Base-by-base conservation (phyloP, 2,329 filamentous ascomycete genomes). In the Neophaeococcomyces mojaviensis region DNA sequence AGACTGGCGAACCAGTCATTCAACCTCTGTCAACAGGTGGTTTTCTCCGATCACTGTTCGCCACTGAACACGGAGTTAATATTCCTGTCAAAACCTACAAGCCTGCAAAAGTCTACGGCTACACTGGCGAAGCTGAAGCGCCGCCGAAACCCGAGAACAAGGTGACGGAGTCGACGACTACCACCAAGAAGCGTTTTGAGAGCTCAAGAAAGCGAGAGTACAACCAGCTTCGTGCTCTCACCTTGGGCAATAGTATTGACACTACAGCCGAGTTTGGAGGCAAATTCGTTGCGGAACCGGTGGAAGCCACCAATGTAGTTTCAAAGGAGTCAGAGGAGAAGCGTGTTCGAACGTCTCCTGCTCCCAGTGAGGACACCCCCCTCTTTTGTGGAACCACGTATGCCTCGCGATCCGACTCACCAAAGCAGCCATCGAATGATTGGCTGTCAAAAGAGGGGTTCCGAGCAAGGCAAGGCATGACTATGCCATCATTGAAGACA, bases 341-440 rank as follows among this genome's bases (percentile, higher is more conserved):
- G 31, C 45, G 31, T n/a, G 7, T 18, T 20, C 41, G 49, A 33
- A 49, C 49, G 12, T 50, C 42, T 31, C 30, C 47, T 13, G 54
- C 49, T 18, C 50, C 48, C 28, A 49, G 52, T 24, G 49, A 54
- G 4, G 46, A 38, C 28, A 37, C 45, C n/a, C 52, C 54, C 30
- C 43, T 58, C 19, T 58, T 56, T 38, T 52, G 52, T n/a, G 55
- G 55, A 9, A 58, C 55, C 2, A 51, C 52, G 3, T 58, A 58
- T 33, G 52, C 49, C 26, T 7, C 34, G 32, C 46, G 5, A 16
- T 28, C 26, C 15, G 22, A 22, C 37, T 16, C 20, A 20, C 5
- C 10, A 9, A 28, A 30, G 16, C 10, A 43, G n/a, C 15, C 18
- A 22, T 42, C 39, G 22, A 42, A 37, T 19, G 40, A 49, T 40